Base-by-base conservation (phyloP, 1,139 yeast species). In the Taphrina populina region DNA sequence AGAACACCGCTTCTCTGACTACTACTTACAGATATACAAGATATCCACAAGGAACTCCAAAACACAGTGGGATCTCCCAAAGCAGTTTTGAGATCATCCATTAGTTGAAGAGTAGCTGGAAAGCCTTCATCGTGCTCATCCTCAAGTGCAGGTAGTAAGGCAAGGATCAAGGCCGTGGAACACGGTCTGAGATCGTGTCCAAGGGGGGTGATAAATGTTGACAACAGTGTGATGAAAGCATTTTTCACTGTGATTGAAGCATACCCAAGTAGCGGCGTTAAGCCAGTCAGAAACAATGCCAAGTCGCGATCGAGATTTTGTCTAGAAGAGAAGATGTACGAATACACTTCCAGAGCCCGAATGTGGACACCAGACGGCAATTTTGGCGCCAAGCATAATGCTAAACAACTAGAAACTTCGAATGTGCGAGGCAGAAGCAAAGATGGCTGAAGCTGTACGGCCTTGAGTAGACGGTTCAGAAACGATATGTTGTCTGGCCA, bases 401-500 rank as follows among this genome's bases (percentile, higher is more conserved):
- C 71, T 11, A 74, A 65, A 32, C 73, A 61, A 29, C 65, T 66
- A 15, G 76, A 66, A 4, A 74, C 76, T 59, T 63, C 69, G 58
- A 57, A 66, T 60, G 68, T 71, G 63, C 70, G 77, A 2, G 88
- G 88, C 2, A 84, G 71, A n/a, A 57, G 52, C n/a, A 59, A 57
- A 11, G 64, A 58, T 7, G 64, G 59, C 30, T 63, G 59, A 6
- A 62, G 37, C 53, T 64, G 66, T 5, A 64, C 58, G 2, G 64
- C 64, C 64, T 63, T 86, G 61, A 82, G 81, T 10, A 92, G 76
- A 62, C 85, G 80, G 1, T 92, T 82, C 44, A 94, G 73, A 67
- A 88, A 88, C 19, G 96, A 84, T 58, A 92, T 92, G 69, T 90
- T 88, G 67, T 92, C 98, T n/a, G 98, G 97, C 98, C 98, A 92